Evolutionary conservation across 163 green algal species (phyloP), one percentile per base, ranked within the genome.

Genomic region (Coccomyxa subellipsoidea): DNA sequence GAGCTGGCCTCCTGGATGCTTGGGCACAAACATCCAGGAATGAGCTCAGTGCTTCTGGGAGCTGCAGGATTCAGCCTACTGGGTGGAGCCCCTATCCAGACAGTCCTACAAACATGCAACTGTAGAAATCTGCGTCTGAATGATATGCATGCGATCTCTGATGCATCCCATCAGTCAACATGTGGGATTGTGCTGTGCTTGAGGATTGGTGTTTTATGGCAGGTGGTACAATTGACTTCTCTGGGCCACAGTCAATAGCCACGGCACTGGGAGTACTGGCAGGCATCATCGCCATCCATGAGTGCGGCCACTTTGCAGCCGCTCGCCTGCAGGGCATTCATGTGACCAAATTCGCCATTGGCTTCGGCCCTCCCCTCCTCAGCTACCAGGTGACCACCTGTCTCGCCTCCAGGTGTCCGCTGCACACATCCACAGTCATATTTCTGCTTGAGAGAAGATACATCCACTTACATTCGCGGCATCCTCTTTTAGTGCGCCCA

Each of bases 291-390:
- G 90, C 90, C 25, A 87, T 97, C 27, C 96, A 99, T 85, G 95
- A 99, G 88, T 87, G 79, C 29, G 96, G 96, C 12, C 96, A 99
- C 88, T 99, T 99, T 81, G 76, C 90, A 10, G 96, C 96, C 21
- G 95, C 96, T 8, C 83, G 94, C 6, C 36, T 92, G 27, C 84
- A 88, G 84, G 91, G 90, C 83, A 99, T 99, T 71, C 95, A 96
- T 79, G 97, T 99, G 0, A 95, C 91, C 0, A 95, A 98, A 84
- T 99, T 99, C 83, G 87, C 92, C 37, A 95, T 99, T 73, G 97
- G 97, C 35, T 99, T 99, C 86, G 97, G 97, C 0, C 97, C 97
- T 21, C 84, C 88, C 0, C 81, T 99, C 0, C 76, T 91, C 27
- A 93, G 84, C n/a, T 97, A 91, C 81, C 88, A 96, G 90, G 91